Conservation (phyloP, 192 early-diverging fungal species). For the Pilobolus umbonatus region DNA sequence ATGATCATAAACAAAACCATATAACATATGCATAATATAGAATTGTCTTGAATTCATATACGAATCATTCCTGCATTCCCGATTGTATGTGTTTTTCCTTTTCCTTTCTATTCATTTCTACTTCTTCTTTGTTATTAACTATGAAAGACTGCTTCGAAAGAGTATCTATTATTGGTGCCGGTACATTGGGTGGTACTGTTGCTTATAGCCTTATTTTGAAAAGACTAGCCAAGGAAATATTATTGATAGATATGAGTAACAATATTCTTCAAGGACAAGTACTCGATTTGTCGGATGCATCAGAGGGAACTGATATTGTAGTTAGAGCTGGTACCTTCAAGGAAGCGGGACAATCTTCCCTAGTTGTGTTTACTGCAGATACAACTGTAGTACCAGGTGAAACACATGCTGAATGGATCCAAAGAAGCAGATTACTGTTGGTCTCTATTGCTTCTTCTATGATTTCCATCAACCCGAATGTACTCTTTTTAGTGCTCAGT, state of each 20-base stretch:
- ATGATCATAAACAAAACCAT: no score
- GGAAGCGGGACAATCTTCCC: constrained; percentile 75
- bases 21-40: no score
- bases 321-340: constrained; percentile 54
- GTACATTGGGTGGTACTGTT: constrained; percentile 67
- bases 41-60: no score
- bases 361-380: constrained; percentile 80
- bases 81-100: neutral
- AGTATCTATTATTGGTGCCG: constrained; percentile 69
- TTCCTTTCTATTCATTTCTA: neutral
- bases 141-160: neutral
- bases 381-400: constrained; percentile 24
- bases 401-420: constrained; percentile 2
- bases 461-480: neutral
- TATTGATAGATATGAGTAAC: constrained; percentile 59
- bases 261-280: constrained; percentile 68
- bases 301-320: constrained; percentile 58
- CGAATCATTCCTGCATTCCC: no score
- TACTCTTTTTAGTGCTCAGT: neutral
- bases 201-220: constrained; percentile 66
- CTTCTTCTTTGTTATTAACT: neutral
- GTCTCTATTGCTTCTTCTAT: constrained; percentile 1
- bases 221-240: constrained; percentile 57
- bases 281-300: constrained; percentile 72
- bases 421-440: constrained; percentile 1